These are phyloP conservation scores for Mycena albidolilacea DNA, from an alignment of 768 basidiomycete species.

Conservation along the genomic window DNA sequence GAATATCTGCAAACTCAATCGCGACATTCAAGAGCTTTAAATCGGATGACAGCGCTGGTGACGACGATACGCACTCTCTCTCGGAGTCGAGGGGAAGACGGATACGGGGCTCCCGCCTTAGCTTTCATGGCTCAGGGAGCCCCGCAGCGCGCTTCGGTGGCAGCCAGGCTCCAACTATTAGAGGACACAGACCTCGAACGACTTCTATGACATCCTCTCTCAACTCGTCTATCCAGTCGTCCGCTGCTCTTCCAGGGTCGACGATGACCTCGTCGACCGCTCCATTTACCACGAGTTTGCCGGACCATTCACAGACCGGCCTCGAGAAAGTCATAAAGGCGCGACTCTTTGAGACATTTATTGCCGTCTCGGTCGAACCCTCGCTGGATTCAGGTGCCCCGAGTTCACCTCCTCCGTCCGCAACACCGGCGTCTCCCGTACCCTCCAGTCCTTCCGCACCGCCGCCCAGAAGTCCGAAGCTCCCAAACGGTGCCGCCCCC, in stretches of 20 bases:
- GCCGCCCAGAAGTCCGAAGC: conserved; percentile 40
- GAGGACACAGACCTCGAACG: conserved; percentile 63
- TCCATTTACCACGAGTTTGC: conserved; percentile 54
- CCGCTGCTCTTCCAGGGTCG: conserved; percentile 36
- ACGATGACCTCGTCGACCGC: conserved; percentile 39
- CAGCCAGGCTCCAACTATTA: conserved; percentile 49
- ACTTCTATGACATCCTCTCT: conserved; percentile 68
- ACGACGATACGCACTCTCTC: conserved; percentile 43
- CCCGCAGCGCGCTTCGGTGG: conserved; percentile 30
- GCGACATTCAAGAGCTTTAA: conserved; percentile 62
- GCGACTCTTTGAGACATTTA: conserved; percentile 84
- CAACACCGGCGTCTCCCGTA: conserved; percentile 28
- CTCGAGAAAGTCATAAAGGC: conserved; percentile 81
- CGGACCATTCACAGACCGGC: conserved; percentile 75
- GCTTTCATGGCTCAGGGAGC: conserved; percentile 47
- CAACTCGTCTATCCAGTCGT: conserved; percentile 45
- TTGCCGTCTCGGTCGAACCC: conserved; percentile 66
- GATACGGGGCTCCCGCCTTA: conserved; percentile 63
- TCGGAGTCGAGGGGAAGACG: conserved; percentile 57
- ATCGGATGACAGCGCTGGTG: conserved; percentile 61
- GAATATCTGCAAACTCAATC: conserved; percentile 72
- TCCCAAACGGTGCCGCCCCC: conserved; percentile 28
- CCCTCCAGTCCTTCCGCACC: conserved; percentile 33
- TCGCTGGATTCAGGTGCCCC: conserved; percentile 28
- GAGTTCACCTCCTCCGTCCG: conserved; percentile 23